Base-by-base conservation (phyloP, 345 rosid genomes). In the Gossypium raimondii region DNA sequence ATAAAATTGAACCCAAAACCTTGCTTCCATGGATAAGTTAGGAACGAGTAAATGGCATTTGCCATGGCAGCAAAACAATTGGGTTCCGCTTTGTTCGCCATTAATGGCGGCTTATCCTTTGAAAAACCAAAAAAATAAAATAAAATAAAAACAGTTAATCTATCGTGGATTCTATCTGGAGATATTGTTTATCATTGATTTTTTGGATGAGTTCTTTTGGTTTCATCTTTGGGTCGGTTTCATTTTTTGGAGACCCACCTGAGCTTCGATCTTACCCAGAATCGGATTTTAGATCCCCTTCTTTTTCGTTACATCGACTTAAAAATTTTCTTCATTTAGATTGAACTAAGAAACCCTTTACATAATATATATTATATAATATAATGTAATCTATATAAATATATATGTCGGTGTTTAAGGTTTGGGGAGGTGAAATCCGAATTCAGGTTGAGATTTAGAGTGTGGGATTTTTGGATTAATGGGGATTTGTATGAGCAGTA, bases 401-500 rank as follows among this genome's bases (percentile, higher is more conserved):
- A 17, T 53, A 6, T 53, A 53, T 53, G n/a, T 17, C 18, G 52
- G 11, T 71, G 63, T n/a, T 57, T 3, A 72, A 58, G 20, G 43
- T 20, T 20, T 45, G 55, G 43, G 38, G 66, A 43, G 75, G 9
- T 59, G 13, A 65, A 75, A 25, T 48, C 70, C 47, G 57, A 41
- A 58, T 52, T 12, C 20, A 43, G 70, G 18, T 18, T 61, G n/a
- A 38, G 38, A 53, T 11, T 48, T 45, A 60, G 27, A 14, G 43
- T n/a, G 50, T 41, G 63, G 60, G 51, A 20, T 53, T 55, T 53
- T n/a, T n/a, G 50, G 20, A 60, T 83, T 72, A 67, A 84, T 84
- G 87, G 87, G 87, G 79, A 68, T 79, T 77, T 84, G 83, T 76
- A 75, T 79, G 44, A 84, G 87, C 76, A 67, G 38, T 57, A 80